Conservation (phyloP, 23 red algal genomes). For the Porphyridium purpureum region DNA sequence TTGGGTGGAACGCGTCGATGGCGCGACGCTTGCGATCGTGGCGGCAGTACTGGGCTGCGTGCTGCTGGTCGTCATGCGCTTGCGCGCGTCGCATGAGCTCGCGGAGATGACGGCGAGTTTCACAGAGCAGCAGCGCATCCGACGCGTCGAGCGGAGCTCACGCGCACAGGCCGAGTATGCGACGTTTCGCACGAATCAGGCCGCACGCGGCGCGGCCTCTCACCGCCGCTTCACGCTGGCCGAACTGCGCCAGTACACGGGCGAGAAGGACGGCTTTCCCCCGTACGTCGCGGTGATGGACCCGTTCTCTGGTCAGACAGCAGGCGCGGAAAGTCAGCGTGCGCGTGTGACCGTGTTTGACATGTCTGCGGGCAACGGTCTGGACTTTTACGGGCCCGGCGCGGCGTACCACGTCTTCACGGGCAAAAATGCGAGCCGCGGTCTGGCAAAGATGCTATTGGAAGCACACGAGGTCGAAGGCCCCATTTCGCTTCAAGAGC, state of each 20-base stretch:
- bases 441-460: constrained; percentile 57
- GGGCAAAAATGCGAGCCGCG: constrained; percentile 78
- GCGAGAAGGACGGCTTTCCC: constrained; percentile 31
- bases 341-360: constrained; percentile 61
- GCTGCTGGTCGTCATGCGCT: too few species aligned
- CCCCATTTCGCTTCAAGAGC: constrained; percentile 28
- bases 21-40: too few species aligned
- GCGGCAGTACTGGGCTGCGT: too few species aligned
- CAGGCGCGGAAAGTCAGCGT: background rate
- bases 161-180: too few species aligned
- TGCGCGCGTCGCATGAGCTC: too few species aligned
- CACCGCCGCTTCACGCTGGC: too few species aligned
- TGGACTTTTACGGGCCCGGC: constrained; percentile 89
- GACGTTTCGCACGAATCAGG: too few species aligned
- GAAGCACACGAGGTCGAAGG: constrained; percentile 55
- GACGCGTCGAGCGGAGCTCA: too few species aligned
- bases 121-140: too few species aligned
- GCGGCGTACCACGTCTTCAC: constrained; percentile 88
- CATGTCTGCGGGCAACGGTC: constrained; percentile 22
- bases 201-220: too few species aligned
- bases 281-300: constrained; percentile 67
- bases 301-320: constrained; percentile 12
- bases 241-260: constrained; percentile 31
- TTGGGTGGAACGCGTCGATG: too few species aligned
- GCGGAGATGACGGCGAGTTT: too few species aligned